Base-by-base conservation (phyloP, 208 protist species). In the Jaenimonas drosophilae region DNA sequence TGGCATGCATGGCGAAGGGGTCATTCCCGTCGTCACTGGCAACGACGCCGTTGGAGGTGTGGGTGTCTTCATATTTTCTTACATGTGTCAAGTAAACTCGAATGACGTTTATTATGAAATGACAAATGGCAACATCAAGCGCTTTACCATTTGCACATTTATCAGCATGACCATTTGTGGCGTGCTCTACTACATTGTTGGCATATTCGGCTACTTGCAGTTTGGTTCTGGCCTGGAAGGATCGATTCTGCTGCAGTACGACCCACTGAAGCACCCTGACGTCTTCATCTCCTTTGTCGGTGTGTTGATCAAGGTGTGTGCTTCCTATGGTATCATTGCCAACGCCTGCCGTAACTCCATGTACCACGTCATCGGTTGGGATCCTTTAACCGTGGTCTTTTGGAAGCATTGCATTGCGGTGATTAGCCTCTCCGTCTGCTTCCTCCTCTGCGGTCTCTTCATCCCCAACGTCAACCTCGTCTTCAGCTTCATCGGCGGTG, bases 141-240 rank as follows among this genome's bases (percentile, higher is more conserved):
- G 28, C 16, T 69, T 85, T 25, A 75, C 67, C 25, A 24, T 65
- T 11, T 43, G 68, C 21, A 53, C 40, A 9, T 31, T 32, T 5
- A n/a, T 78, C 9, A 62, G 56, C 43, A 80, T 77, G 49, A 12
- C 23, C 21, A 40, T 76, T 14, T 79, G 69, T 34, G 32, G 33
- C 4, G 12, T 67, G 14, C 47, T 88, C 20, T 90, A 85, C 63
- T 46, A 77, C 23, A 20, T 84, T 31, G 47, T 59, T 7, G 81
- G 76, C 41, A 54, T 80, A 52, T 83, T 81, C 49, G 80, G 80
- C 4, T 83, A 84, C 55, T 21, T 38, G 3, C 61, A 89, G 11
- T 81, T 86, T 54, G 69, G 68, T 11, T 16, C 32, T 9, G 47
- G 54, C 1, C 29, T 66, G 2, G 41, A 21, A 0, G 70, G 57